These are phyloP conservation scores for Penstemon eatonii DNA, from an alignment of 257 asterid genomes.

Conservation along the genomic window DNA sequence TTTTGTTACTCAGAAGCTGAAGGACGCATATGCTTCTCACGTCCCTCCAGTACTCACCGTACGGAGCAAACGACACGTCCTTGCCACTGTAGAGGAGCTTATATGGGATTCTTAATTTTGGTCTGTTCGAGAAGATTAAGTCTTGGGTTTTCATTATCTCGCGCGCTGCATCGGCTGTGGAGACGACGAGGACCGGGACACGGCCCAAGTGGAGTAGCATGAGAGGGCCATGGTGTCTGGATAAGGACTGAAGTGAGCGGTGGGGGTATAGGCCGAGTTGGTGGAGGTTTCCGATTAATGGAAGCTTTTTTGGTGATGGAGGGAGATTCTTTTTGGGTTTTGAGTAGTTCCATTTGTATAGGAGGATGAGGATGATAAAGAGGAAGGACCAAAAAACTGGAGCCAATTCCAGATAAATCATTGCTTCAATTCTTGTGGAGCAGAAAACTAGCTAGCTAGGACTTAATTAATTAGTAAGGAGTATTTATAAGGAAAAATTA, in stretches of 20 bases:
- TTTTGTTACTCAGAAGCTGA: slow-evolving; percentile 46
- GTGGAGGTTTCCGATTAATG: slow-evolving; percentile 45
- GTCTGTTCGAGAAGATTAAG: slow-evolving; percentile 38
- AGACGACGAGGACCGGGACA: slow-evolving; percentile 41
- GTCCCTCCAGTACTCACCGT: slow-evolving; percentile 51
- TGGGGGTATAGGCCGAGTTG: slow-evolving; percentile 44
- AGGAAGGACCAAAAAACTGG: not conserved
- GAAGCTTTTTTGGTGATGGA: slow-evolving; percentile 49
- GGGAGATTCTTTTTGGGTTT: slow-evolving; percentile 26
- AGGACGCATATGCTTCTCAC: slow-evolving; percentile 40
- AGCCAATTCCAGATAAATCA: not conserved
- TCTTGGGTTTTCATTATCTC: slow-evolving; percentile 49
- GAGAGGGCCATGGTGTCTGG: slow-evolving; percentile 39
- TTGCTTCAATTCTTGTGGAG: too few relatives aligned
- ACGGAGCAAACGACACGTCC: slow-evolving; percentile 40
- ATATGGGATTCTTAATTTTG: slow-evolving; percentile 27
- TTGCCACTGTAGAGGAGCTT: slow-evolving; percentile 24
- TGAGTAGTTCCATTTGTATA: slow-evolving; percentile 24
- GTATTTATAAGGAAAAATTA: too few relatives aligned
- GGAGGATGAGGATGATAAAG: not conserved
- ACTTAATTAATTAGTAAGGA: too few relatives aligned
- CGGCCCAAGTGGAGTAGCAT: slow-evolving; percentile 49
- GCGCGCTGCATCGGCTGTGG: slow-evolving; percentile 39
- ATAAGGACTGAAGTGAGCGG: slow-evolving; percentile 38
- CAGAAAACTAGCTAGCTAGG: too few relatives aligned